Evolutionary conservation across 192 early-diverging fungal genomes (phyloP), one percentile per base, ranked within the genome.

Genomic region (Chytriomyces confervae): DNA sequence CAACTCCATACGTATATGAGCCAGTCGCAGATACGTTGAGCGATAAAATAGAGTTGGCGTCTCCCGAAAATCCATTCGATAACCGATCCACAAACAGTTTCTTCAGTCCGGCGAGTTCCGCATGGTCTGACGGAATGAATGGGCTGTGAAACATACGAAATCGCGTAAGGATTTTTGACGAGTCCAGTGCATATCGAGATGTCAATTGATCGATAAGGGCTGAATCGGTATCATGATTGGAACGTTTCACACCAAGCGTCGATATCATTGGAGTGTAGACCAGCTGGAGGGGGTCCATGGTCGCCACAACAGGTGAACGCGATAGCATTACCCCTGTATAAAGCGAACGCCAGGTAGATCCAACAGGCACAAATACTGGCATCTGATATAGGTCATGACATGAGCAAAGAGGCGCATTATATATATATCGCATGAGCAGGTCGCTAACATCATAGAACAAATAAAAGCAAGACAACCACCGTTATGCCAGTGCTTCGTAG

Each of bases 141-240:
- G 84, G 81, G 2, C 72, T 76, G 73, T 85, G 81, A 2, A 81
- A 53, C 81, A 81, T 83, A 10, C 79, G 66, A 43, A 69, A 85
- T 10, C 79, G 74, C 7, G 64, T 62, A 7, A 18, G 36, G 13
- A 49, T 43, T 5, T 20, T 7, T 23, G 36, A 16, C 23, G 45
- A 36, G 18, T 71, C 20, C 16, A 43, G 50, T 20, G 61, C 62
- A 20, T 75, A 44, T 27, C 44, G 11, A 24, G 29, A 36, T 36
- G 36, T 36, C 36, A 36, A 36, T 4, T 36, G 36, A 36, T 36
- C 36, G 36, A 36, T 20, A n/a, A 62, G 72, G n/a, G 27, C 65
- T 7, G 77, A 63, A 24, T 74, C 76, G 64, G 49, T 48, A 7
- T 48, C 48, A 72, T 51, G 45, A 11, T 60, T 72, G 5, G 18